Evolutionary conservation across 2,329 filamentous ascomycete species (phyloP).

Genomic region (Talaromyces sp.): DNA sequence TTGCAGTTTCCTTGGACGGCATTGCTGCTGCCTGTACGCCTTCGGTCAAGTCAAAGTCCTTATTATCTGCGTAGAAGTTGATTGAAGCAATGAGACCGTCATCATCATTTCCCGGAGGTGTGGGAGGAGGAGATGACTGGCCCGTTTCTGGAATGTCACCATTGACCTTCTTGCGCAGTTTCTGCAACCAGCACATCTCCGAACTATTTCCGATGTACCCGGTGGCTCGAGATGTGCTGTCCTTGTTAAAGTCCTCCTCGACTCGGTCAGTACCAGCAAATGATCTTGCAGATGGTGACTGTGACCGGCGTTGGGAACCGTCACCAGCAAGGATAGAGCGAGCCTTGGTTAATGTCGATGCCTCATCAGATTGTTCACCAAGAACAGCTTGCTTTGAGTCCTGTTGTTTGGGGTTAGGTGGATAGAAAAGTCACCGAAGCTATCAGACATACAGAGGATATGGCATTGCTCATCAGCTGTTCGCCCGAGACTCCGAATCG

Average conservation of each 20-base stretch:
- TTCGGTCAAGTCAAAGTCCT: slow-evolving; percentile 37
- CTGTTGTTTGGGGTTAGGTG: slow-evolving; percentile 16
- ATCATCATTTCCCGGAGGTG: slow-evolving; percentile 25
- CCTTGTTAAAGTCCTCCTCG: slow-evolving; percentile 45
- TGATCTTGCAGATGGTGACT: slow-evolving; percentile 33
- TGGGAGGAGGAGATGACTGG: slow-evolving; percentile 32
- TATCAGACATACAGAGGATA: slow-evolving; percentile 31
- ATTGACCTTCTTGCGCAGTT: slow-evolving; percentile 36
- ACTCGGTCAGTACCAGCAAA: slow-evolving; percentile 41
- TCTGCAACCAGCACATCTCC: slow-evolving; percentile 47
- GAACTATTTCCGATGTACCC: slow-evolving; percentile 48
- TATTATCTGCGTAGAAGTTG: slow-evolving; percentile 44
- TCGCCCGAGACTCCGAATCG: slow-evolving; percentile 39
- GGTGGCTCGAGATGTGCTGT: slow-evolving; percentile 39
- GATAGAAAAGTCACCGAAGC: neutral
- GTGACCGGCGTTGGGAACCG: slow-evolving; percentile 26
- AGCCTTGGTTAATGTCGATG: slow-evolving; percentile 22
- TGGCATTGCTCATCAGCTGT: slow-evolving; percentile 35
- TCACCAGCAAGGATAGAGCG: slow-evolving; percentile 23
- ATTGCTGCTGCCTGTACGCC: slow-evolving; percentile 38
- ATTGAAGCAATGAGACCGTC: slow-evolving; percentile 31
- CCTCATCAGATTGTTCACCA: slow-evolving; percentile 25
- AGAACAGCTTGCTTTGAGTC: slow-evolving; percentile 19
- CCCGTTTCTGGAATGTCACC: slow-evolving; percentile 28
- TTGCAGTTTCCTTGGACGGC: slow-evolving; percentile 39